These are phyloP conservation scores for Mycosarcoma mackinlayi DNA, from an alignment of 1,284 basidiomycete genomes.

Conservation along the genomic window DNA sequence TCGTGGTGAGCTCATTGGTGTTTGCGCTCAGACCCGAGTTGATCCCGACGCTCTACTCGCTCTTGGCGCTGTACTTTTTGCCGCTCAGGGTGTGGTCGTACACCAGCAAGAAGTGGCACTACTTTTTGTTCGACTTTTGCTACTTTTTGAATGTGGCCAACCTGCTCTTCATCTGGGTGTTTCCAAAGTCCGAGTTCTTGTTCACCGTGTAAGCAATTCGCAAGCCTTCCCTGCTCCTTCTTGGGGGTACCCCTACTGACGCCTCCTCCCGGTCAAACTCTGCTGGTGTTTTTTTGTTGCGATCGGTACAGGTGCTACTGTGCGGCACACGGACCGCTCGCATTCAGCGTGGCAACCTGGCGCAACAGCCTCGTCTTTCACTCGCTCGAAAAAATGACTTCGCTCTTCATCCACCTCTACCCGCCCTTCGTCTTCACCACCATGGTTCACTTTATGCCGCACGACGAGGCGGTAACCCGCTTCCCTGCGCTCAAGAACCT, in stretches of 20 bases:
- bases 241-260: too few species aligned
- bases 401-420: constrained; percentile 67
- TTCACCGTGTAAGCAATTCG: constrained; percentile 44
- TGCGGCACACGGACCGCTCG: constrained; percentile 75
- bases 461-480: constrained; percentile 73
- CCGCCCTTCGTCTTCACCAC: constrained; percentile 81
- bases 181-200: constrained; percentile 51
- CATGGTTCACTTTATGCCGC: constrained; percentile 86
- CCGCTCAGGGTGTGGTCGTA: constrained; percentile 78
- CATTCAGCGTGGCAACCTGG: constrained; percentile 94
- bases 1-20: constrained; percentile 73
- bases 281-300: too few species aligned
- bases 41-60: constrained; percentile 80
- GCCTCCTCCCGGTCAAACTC: too few species aligned
- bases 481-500: constrained; percentile 83
- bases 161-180: constrained; percentile 70
- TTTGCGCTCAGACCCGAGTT: constrained; percentile 82
- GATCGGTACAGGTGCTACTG: constrained; percentile 42
- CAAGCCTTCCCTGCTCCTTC: not conserved
- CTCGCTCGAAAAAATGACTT: constrained; percentile 84
- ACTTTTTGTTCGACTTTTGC: constrained; percentile 82
- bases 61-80: constrained; percentile 80
- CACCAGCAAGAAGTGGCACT: constrained; percentile 69
- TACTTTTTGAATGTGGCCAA: constrained; percentile 84
- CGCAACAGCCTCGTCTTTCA: constrained; percentile 86